These are phyloP conservation scores for Wallemia hederae DNA, from an alignment of 1,284 basidiomycete genomes.

Conservation along the genomic window DNA sequence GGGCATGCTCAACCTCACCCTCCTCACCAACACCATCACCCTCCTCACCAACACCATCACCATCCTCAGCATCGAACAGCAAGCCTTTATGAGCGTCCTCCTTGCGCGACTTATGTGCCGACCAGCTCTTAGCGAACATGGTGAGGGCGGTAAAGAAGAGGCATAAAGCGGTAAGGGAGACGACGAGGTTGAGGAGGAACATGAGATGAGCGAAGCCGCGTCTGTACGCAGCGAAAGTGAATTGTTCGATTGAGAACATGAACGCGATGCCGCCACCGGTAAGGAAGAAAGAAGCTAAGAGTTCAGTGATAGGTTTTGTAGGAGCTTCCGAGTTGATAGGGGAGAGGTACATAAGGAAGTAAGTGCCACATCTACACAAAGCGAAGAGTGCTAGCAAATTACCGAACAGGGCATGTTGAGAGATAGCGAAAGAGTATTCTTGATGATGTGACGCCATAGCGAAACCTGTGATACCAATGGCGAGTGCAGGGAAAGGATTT, in stretches of 20 bases:
- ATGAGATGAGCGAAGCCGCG: constrained; percentile 56
- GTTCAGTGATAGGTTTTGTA: constrained; percentile 79
- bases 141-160: constrained; percentile 32
- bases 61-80: not conserved
- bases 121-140: constrained; percentile 52
- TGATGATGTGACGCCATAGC: constrained; percentile 92
- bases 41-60: too few relatives aligned
- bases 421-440: constrained; percentile 24
- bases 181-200: constrained; percentile 49
- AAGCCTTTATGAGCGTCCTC: not conserved
- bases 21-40: not conserved
- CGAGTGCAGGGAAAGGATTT: constrained; percentile 79
- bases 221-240: constrained; percentile 74
- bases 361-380: constrained; percentile 50
- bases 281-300: constrained; percentile 57
- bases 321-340: constrained; percentile 36
- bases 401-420: constrained; percentile 64
- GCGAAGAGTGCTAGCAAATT: constrained; percentile 57
- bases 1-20: not conserved
- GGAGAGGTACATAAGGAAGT: constrained; percentile 71
- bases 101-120: not conserved
- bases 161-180: constrained; percentile 4
- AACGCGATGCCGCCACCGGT: constrained; percentile 63
- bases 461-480: constrained; percentile 71
- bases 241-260: constrained; percentile 69